These are phyloP conservation scores for Solanum piurae DNA, from an alignment of 257 asterid species.

Conservation along the genomic window DNA sequence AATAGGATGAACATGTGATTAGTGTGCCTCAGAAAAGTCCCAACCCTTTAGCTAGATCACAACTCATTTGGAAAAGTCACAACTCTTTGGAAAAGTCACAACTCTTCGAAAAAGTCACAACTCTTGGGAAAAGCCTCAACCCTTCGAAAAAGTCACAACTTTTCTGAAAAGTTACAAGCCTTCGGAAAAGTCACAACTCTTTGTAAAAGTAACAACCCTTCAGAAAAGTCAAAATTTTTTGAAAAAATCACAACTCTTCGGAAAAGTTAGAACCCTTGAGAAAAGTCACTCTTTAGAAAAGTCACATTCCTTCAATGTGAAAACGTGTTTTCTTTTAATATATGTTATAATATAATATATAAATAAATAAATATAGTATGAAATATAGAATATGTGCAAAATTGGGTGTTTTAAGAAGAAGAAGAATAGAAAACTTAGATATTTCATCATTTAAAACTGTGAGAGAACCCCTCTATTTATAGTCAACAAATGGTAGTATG, in stretches of 20 bases:
- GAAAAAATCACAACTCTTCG: too few relatives aligned
- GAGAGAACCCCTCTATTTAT: neutral
- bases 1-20: neutral
- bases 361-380: too few relatives aligned
- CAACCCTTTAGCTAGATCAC: neutral
- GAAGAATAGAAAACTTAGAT: neutral
- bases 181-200: too few relatives aligned
- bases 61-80: neutral
- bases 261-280: too few relatives aligned
- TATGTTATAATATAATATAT: too few relatives aligned
- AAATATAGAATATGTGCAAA: neutral
- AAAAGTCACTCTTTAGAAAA: neutral
- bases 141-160: neutral
- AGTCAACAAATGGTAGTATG: neutral
- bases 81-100: too few relatives aligned
- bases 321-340: too few relatives aligned
- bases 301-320: neutral
- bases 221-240: too few relatives aligned
- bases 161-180: neutral
- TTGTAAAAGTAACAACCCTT: neutral
- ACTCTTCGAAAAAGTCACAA: too few relatives aligned
- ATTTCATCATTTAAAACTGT: too few relatives aligned
- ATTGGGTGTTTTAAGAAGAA: neutral
- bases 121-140: too few relatives aligned
- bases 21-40: neutral